Evolutionary conservation across 2,329 filamentous ascomycete species (phyloP), one percentile per base, ranked within the genome.

Genomic region (Colletotrichum cuscutae): DNA sequence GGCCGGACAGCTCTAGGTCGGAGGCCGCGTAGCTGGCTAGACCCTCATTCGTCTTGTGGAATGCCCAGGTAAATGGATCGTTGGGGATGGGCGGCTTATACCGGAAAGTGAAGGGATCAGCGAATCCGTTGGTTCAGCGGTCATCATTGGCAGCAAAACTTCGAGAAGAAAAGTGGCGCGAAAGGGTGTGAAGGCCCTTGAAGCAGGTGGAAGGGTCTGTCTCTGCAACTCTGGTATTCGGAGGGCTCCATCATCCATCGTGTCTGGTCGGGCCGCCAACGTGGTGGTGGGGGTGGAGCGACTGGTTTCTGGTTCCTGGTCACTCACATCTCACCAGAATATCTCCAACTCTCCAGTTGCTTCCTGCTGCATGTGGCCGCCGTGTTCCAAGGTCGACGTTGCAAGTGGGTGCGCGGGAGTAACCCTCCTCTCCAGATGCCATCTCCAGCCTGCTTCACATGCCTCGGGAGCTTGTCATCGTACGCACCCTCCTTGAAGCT

Each of bases 11-110:
- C 58, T 68, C 37, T 32, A 35, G 37, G 22, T 58, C 64, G 64
- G 69, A 68, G 64, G 69, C 69, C 65, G 69, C 69, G 69, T 72
- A 53, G 37, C 42, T 68, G 64, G 64, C 69, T 62, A 53, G 69
- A 60, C 69, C 69, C 52, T 63, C 15, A 26, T 24, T 30, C 37
- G 35, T 37, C 22, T 26, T 13, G 19, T 22, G 58, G 52, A 62
- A 52, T 70, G 46, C 68, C 62, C n/a, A 71, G 54, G 62, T 53
- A 53, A 52, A 12, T 52, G n/a, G 32, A 61, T 49, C 28, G 28
- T 52, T 42, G 6, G 37, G n/a, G 32, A 61, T 49, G 37, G 35
- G 52, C 32, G 19, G 68, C 54, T 66, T 49, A 58, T 30, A 59
- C 54, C 61, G 19, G 62, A 60, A 60, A 22, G 32, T 46, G 46